Conservation (phyloP, 306 rosid genomes). For the Astragalus glycyphyllos region DNA sequence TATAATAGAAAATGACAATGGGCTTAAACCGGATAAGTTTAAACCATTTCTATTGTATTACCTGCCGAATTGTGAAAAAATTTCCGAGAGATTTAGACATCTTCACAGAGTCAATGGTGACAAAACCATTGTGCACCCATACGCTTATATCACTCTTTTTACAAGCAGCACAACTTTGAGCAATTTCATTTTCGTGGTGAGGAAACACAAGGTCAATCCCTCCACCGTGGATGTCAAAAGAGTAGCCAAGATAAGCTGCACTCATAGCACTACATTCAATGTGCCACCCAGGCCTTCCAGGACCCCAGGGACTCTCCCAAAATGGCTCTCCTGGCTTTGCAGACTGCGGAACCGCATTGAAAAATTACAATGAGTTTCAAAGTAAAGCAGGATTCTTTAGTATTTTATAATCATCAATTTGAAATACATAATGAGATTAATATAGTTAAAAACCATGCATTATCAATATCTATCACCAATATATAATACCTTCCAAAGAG, state of each 20-base stretch:
- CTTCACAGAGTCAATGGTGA: constrained; percentile 86
- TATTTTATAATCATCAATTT: constrained; percentile 21
- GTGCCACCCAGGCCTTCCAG: constrained; percentile 99
- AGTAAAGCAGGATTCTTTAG: constrained; percentile 25
- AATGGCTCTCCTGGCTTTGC: constrained; percentile 94
- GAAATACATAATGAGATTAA: constrained; percentile 7
- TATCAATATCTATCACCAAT: constrained; percentile 24
- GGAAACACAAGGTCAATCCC: constrained; percentile 98
- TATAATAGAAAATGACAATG: neutral
- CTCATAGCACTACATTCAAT: constrained; percentile 99
- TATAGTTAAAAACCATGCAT: constrained; percentile 25
- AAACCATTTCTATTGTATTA: constrained; percentile 37
- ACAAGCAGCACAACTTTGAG: constrained; percentile 98
- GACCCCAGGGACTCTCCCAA: constrained; percentile 99
- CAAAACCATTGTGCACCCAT: constrained; percentile 98
- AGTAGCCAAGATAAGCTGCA: constrained; percentile 79
- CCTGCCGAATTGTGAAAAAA: constrained; percentile 97
- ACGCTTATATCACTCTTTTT: constrained; percentile 74
- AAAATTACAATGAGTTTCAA: constrained; percentile 32
- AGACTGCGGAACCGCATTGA: constrained; percentile 61
- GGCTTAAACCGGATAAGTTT: constrained; percentile 21
- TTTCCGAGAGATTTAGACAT: constrained; percentile 98
- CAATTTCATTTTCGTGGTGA: constrained; percentile 98
- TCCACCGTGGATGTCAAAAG: constrained; percentile 98
- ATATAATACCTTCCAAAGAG: constrained; percentile 87